Percentiles rank a stretch among this genome's conserved stretches.
Evolutionary conservation across 805 yeast genomes (phyloP).

Genomic region (Spathaspora gorwiae): DNA sequence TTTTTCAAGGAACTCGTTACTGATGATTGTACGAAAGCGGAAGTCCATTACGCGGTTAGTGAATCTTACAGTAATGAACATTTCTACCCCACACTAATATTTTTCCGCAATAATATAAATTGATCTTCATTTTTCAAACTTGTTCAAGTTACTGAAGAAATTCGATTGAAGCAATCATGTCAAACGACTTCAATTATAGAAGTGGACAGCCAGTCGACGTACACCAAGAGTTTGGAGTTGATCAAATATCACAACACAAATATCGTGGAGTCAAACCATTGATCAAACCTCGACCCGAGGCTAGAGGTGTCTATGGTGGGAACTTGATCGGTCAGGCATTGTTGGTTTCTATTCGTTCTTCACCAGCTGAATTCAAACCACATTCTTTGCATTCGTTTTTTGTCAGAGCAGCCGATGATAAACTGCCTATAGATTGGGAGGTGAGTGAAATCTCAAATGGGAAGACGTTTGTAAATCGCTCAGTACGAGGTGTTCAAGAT

Average conservation of each 20-base stretch:
- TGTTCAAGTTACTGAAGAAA: too few species aligned
- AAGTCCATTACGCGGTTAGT: too few species aligned
- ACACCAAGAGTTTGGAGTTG: constrained; percentile 16
- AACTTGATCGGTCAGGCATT: constrained; percentile 33
- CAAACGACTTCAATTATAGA: constrained; percentile 1
- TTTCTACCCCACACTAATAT: too few species aligned
- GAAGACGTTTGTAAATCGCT: constrained; percentile 30
- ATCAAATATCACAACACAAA: constrained; percentile 9
- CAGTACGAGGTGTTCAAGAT: constrained; percentile 23
- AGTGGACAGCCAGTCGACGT: constrained; percentile 8
- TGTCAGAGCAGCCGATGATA: constrained; percentile 16
- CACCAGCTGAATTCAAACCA: constrained; percentile 28
- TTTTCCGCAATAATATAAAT: too few species aligned
- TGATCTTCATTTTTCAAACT: too few species aligned
- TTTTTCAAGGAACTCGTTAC: too few species aligned
- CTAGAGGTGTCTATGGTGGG: constrained; percentile 32
- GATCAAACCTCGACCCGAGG: constrained; percentile 17
- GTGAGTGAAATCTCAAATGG: constrained; percentile 32
- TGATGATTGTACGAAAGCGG: too few species aligned
- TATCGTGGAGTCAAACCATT: constrained; percentile 18
- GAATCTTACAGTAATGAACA: too few species aligned
- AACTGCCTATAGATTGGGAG: constrained; percentile 24
- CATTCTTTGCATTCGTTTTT: constrained; percentile 33
- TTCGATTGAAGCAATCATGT: too few species aligned
- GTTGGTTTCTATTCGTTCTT: constrained; percentile 24